Base-by-base conservation (phyloP, 768 basidiomycete genomes). In the Leccinellum albellum region DNA sequence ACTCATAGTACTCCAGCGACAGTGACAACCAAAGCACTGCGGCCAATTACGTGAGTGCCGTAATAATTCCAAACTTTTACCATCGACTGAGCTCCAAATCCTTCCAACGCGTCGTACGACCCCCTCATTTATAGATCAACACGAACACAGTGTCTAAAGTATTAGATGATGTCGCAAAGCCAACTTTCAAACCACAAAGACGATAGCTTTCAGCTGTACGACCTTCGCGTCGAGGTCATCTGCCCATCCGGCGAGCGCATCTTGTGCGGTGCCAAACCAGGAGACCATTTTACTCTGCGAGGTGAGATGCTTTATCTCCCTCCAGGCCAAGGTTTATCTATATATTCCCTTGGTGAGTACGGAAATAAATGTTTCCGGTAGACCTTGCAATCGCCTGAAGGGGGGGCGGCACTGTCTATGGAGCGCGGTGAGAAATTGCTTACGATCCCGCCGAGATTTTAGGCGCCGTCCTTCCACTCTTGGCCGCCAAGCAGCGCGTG, bases 231-330 rank as follows among this genome's bases (percentile, higher is more conserved):
- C 28, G 83, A 87, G 61, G 80, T 83, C 0, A 65, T 87, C 26
- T 85, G 85, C 59, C 83, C 86, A 0, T 76, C 80, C 0, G 80
- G 78, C 26, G 75, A 76, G 63, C 79, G 78, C 45, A 81, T 86
- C 54, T 66, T 86, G 44, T 87, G 87, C 56, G 85, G 86, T 1
- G 86, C 86, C 8, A 85, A 83, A 60, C 69, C 74, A 2, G 86
- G 85, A 1, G 87, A 88, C 64, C 67, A 82, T 67, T 87, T 88
- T 63, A 78, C 73, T 1, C 73, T 88, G 3, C 73, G 83, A 58
- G 87, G 86, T 1, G 87, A 87, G 66, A 82, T 85, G 80, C 61
- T 88, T 24, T 64, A 76, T 61, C 76, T 88, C 1, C 86, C 86
- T 4, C 78, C 80, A 0, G 79, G 75, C 0, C 86, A 87, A 64